These are phyloP conservation scores for Pyracantha coccinea DNA, from an alignment of 331 rosid genomes.

Conservation along the genomic window DNA sequence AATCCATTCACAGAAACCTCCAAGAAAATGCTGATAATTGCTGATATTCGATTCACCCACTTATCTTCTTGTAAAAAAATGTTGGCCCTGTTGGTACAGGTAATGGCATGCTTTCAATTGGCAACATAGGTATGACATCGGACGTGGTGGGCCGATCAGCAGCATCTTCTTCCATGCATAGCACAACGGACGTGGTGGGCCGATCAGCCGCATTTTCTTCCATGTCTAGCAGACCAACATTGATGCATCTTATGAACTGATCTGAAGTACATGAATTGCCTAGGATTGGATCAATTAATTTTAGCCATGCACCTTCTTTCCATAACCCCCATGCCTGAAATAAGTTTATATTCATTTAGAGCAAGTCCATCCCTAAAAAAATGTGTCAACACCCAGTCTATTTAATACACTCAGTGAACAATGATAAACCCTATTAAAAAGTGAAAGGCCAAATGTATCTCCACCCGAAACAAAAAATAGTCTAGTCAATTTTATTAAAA, in stretches of 20 bases:
- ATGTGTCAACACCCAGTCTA: too few species aligned
- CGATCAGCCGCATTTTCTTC: neutral
- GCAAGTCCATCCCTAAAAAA: too few species aligned
- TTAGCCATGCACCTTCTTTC: neutral
- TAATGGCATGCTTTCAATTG: neutral
- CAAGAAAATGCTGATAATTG: too few species aligned
- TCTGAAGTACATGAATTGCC: neutral
- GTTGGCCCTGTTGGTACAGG: neutral
- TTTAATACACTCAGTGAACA: too few species aligned
- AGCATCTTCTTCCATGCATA: neutral
- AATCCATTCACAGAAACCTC: too few species aligned
- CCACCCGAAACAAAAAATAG: too few species aligned
- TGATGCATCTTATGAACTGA: constrained; percentile 5
- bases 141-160: neutral
- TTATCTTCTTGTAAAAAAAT: neutral
- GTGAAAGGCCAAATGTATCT: too few species aligned
- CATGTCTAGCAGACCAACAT: neutral
- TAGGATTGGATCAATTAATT: neutral
- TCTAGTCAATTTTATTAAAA: too few species aligned
- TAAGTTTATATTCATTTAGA: too few species aligned
- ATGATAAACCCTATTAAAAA: too few species aligned
- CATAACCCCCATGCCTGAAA: neutral
- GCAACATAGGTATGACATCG: neutral
- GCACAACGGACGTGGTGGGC: neutral
- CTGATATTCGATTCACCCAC: too few species aligned